phyloP scores from a whole-genome alignment of 2,329 filamentous ascomycete species.

The Stagonosporopsis rhizophila region DNA sequence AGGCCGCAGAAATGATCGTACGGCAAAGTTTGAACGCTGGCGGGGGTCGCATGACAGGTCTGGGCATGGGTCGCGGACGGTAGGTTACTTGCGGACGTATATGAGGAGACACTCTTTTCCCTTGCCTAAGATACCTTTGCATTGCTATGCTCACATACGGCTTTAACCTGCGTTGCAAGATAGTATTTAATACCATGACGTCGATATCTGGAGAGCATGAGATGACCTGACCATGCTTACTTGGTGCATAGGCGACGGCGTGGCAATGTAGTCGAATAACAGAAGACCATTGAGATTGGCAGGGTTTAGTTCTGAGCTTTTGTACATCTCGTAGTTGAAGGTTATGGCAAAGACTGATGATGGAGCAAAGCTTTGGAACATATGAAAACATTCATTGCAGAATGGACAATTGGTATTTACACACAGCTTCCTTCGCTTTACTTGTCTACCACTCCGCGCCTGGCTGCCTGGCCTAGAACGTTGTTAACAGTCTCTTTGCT shows the following conservation, averaged over 20 bases:
- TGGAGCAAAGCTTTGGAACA: neutral
- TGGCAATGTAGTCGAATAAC: too few relatives aligned
- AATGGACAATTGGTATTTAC: conserved; percentile 19
- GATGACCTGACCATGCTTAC: neutral
- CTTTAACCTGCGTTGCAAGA: neutral
- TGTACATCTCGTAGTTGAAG: too few relatives aligned
- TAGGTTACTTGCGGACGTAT: neutral
- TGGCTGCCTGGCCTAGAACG: conserved; percentile 30
- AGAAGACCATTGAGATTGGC: too few relatives aligned
- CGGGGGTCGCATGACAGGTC: conserved; percentile 59
- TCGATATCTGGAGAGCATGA: neutral
- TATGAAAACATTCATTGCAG: conserved; percentile 8
- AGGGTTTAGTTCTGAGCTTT: too few relatives aligned
- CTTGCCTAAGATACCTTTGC: conserved; percentile 10
- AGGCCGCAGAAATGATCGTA: conserved; percentile 93
- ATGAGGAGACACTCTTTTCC: neutral
- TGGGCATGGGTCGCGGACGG: conserved; percentile 20
- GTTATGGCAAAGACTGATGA: neutral
- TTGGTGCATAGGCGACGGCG: too few relatives aligned
- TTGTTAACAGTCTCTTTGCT: conserved; percentile 9
- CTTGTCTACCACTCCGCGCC: conserved; percentile 28
- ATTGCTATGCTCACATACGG: conserved; percentile 4
- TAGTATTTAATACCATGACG: conserved; percentile 10
- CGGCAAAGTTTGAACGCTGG: conserved; percentile 80
- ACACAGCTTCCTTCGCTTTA: conserved; percentile 3